These are phyloP conservation scores for Angophora floribunda DNA, from an alignment of 345 rosid species.

Conservation along the genomic window DNA sequence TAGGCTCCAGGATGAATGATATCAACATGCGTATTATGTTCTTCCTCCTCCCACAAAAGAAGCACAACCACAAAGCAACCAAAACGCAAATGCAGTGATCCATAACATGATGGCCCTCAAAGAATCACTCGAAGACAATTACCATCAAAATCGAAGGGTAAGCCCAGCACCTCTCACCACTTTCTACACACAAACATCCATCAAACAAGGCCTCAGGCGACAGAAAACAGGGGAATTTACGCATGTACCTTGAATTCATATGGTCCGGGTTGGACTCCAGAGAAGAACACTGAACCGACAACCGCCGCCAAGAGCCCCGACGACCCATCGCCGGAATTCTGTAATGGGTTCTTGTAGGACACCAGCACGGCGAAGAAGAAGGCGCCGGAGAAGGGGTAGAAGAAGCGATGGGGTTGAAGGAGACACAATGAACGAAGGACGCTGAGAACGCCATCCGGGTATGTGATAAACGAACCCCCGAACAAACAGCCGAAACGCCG, in stretches of 20 bases:
- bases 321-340: conserved; percentile 3
- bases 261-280: conserved; percentile 37
- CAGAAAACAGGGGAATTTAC: not conserved
- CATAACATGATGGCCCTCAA: not conserved
- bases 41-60: not conserved
- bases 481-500: not conserved
- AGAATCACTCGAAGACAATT: not conserved
- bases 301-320: conserved; percentile 16
- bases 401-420: conserved; percentile 5
- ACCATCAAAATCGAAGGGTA: not conserved
- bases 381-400: conserved; percentile 19
- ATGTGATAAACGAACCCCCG: not conserved
- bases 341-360: conserved; percentile 12
- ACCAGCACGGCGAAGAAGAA: conserved; percentile 3
- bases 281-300: conserved; percentile 34
- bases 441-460: conserved; percentile 39
- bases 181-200: not conserved
- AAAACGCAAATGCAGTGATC: not conserved
- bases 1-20: not conserved
- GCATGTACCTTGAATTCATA: conserved; percentile 31
- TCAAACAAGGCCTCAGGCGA: not conserved
- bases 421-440: conserved; percentile 9
- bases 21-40: not conserved
- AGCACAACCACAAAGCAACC: not conserved
- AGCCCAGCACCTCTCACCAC: not conserved